Conservation (phyloP, 192 early-diverging fungal genomes). For the Helicostylum pulchrum region DNA sequence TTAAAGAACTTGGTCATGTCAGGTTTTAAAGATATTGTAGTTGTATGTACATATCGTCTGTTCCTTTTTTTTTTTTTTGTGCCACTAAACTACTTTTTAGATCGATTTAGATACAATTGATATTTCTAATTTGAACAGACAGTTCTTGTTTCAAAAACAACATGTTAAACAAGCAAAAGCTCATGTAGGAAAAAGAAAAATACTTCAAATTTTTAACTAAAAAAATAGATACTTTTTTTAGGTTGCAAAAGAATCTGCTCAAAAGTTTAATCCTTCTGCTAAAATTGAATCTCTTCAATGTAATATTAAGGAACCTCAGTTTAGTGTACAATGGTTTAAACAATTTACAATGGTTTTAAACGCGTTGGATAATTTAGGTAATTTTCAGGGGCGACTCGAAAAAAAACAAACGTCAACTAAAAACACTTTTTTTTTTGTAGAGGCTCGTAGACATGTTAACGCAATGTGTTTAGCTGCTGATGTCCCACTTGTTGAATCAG, state of each 20-base stretch:
- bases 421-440: constrained; percentile 36
- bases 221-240: constrained; percentile 21
- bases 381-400: neutral
- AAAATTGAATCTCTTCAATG: constrained; percentile 76
- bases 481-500: constrained; percentile 93
- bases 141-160: constrained; percentile 95
- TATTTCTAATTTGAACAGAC: constrained; percentile 96
- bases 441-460: constrained; percentile 92
- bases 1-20: constrained; percentile 91
- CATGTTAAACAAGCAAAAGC: constrained; percentile 95
- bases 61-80: neutral
- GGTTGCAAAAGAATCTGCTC: constrained; percentile 81
- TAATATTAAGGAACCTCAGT: constrained; percentile 86
- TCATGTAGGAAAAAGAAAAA: constrained; percentile 50
- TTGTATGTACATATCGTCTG: constrained; percentile 43
- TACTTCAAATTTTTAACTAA: neutral
- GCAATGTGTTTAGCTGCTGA: constrained; percentile 90
- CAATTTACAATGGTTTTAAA: constrained; percentile 91
- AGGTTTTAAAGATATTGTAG: constrained; percentile 80
- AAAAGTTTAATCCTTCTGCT: constrained; percentile 79
- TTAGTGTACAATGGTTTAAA: constrained; percentile 84
- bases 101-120: constrained; percentile 99
- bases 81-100: constrained; percentile 31
- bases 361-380: constrained; percentile 94
- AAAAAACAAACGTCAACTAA: neutral